A percentile compares a stretch with the other conserved stretches of the same genome.
Conservation (phyloP, 1,284 basidiomycete species). For the Farysia itapuensis region DNA sequence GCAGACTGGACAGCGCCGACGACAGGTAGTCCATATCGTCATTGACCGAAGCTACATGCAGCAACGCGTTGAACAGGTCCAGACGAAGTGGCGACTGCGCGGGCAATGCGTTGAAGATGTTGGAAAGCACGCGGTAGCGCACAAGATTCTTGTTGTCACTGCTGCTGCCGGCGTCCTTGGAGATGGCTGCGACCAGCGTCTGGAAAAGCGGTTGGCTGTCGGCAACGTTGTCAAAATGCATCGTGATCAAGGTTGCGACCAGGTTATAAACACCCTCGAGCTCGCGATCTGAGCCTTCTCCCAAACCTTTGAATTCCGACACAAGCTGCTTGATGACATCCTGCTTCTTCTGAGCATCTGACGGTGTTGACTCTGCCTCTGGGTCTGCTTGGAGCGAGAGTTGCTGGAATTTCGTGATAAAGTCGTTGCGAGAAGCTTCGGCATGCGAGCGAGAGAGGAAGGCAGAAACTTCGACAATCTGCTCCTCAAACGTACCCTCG, state of each 20-base stretch:
- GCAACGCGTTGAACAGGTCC: slow-evolving; percentile 41
- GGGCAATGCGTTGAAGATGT: slow-evolving; percentile 55
- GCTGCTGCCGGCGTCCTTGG: slow-evolving; percentile 2
- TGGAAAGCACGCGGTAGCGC: slow-evolving; percentile 48
- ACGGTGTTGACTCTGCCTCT: slow-evolving; percentile 4
- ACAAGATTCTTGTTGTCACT: slow-evolving; percentile 35
- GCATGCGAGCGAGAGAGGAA: slow-evolving; percentile 49
- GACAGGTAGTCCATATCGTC: slow-evolving; percentile 55
- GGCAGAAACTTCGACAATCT: slow-evolving; percentile 46
- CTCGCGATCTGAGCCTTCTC: slow-evolving; percentile 54
- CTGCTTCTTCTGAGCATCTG: slow-evolving; percentile 24
- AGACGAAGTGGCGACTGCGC: slow-evolving; percentile 41
- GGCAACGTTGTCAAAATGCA: slow-evolving; percentile 4
- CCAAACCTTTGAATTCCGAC: slow-evolving; percentile 29
- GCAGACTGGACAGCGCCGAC: slow-evolving; percentile 39
- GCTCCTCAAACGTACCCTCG: slow-evolving; percentile 54
- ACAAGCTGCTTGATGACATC: slow-evolving; percentile 38
- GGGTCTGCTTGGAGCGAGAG: slow-evolving; percentile 32
- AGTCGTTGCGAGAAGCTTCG: slow-evolving; percentile 47
- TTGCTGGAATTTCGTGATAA: slow-evolving; percentile 35
- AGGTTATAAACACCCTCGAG: slow-evolving; percentile 57
- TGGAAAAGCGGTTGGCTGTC: slow-evolving; percentile 15
- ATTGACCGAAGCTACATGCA: slow-evolving; percentile 45
- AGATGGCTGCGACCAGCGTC: slow-evolving; percentile 26
- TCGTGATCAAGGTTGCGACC: slow-evolving; percentile 41